Evolutionary conservation across 2,329 filamentous ascomycete genomes (phyloP).

Genomic region (Exophiala oligosperma): DNA sequence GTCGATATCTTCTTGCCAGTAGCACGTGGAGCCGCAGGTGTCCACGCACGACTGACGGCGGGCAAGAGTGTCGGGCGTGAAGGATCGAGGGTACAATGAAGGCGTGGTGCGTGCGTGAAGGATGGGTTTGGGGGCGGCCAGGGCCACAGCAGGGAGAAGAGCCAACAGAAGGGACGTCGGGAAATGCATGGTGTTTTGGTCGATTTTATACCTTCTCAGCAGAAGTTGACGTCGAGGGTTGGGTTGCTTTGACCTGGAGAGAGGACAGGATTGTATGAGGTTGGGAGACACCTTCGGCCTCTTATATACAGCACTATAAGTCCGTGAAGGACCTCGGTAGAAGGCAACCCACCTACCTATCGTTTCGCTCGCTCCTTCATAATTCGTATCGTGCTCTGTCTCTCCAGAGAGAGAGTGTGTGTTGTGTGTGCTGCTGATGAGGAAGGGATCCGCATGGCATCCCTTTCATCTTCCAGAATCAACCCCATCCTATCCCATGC

Average conservation of each 20-base stretch:
- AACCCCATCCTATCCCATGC: no score
- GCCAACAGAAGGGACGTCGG: slow-evolving; percentile 5
- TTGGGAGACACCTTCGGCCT: background rate
- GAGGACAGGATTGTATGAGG: background rate
- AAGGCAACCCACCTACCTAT: no score
- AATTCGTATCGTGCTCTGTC: no score
- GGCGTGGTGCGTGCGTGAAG: background rate
- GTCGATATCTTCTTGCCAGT: slow-evolving; percentile 51
- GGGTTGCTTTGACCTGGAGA: no score
- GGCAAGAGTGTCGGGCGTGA: slow-evolving; percentile 17
- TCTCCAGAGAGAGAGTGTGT: no score
- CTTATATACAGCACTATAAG: background rate
- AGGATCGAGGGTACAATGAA: background rate
- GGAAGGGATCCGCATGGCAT: no score
- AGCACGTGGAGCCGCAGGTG: slow-evolving; percentile 55
- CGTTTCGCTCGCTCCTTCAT: no score
- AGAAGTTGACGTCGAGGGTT: no score
- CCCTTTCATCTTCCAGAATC: background rate
- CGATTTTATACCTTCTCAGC: no score
- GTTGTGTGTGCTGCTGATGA: no score
- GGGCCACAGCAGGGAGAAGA: slow-evolving; percentile 8
- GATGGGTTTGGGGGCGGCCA: background rate
- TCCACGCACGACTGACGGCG: slow-evolving; percentile 47
- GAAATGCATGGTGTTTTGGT: background rate
- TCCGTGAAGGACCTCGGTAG: no score